Base-by-base conservation (phyloP, 2,329 filamentous ascomycete species). In the Diplodia mutila region DNA sequence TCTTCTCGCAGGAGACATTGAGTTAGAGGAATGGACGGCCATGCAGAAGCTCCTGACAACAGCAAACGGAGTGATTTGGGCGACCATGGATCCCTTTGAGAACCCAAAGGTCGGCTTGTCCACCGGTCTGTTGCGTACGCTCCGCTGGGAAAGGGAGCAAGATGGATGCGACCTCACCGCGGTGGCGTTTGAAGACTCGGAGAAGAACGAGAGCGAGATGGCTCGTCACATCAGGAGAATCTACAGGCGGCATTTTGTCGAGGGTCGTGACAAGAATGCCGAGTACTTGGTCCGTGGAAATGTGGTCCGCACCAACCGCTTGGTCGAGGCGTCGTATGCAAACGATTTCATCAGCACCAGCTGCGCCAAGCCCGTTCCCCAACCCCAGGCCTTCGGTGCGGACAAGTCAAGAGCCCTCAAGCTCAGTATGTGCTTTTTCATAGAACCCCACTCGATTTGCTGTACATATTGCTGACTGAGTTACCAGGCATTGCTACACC, bases 71-170 rank as follows among this genome's bases (percentile, higher is more conserved):
- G 39, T 68, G 0, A 61, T 68, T 14, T 68, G 67, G 67, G 52
- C 63, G 5, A 68, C 67, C 21, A 63, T 49, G 21, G 32, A 39
- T 14, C 67, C 61, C 8, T 25, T 51, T 14, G 49, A 53, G 21
- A 52, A 68, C 21, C 67, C 67, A 1, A 52, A 68, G 46, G 63
- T 29, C 21, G 67, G 57, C 11, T n/a, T 68, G 46, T 37, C 52
- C 7, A 53, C 61, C 9, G 67, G 67, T 21, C 21, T 68, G 52
- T 37, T 68, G 29, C 59, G 67, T 16, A 65, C 63, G n/a, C 59
- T 63, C 29, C 59, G 59, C 1, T 63, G 59, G 59, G 59, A 63
- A 27, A 51, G 59, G 23, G 59, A 63, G 9, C 59, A 25, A 16
- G 46, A 63, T 16, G 59, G 46, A 18, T 63, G 27, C n/a, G 59